Base-by-base conservation (phyloP, 208 protist genomes). In the Leishmania braziliensis region DNA sequence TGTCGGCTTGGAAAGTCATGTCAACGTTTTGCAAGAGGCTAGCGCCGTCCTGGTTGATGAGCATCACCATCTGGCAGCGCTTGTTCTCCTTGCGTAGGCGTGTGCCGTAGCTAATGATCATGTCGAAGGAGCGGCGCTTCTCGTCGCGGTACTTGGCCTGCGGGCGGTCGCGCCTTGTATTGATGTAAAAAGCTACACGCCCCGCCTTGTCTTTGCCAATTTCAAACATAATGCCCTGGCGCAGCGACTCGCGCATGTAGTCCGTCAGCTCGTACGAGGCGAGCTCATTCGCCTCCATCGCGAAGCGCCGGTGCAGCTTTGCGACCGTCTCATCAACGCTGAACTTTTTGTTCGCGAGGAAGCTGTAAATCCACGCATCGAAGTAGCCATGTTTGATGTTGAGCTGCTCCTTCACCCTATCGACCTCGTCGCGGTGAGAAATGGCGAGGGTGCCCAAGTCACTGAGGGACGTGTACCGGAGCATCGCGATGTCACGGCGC, bases 271-370 rank as follows among this genome's bases (percentile, higher is more conserved):
- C 87, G 73, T 93, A 88, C 23, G 77, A 80, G 29, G 84, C 87
- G 23, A 95, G 81, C 79, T 95, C 89, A 23, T 85, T 83, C 71
- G 82, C 66, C 83, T 95, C 92, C 85, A 95, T 91, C 8, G 77
- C 86, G 63, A 89, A 88, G 20, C 92, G 86, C 43, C 92, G 86
- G 20, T 93, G 87, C 48, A 95, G 78, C 75, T 95, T 95, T 16
- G 82, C 84, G 18, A 95, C 89, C 18, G 92, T 93, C 66, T 94
- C 90, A 10, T 91, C 81, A 26, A 95, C 79, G 63, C 92, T 78
- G 60, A 93, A 96, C 63, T 96, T 93, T 69, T 96, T 96, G 77
- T 96, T 96, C 75, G 94, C 90, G 12, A 96, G 80, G 60, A 96
- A 96, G 14, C 89, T 86, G 75, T 96, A 96, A 0, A 96, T 84